Evolutionary conservation across 192 early-diverging fungal genomes (phyloP).

Genomic region (Coemansia sp.): DNA sequence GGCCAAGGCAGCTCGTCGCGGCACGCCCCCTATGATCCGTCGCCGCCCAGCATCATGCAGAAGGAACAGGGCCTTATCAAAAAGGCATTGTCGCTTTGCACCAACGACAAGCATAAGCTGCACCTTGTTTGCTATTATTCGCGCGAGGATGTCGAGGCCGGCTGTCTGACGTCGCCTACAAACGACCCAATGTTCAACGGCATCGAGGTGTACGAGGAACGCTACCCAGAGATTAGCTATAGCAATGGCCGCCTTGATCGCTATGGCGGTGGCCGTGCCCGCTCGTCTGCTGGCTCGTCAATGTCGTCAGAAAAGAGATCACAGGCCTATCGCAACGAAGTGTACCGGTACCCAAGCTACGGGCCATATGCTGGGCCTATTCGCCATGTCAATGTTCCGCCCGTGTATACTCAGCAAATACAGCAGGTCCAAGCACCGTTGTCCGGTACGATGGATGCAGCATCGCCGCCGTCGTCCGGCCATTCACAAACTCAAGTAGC

Average conservation of each 20-base stretch:
- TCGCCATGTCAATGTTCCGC: conserved; percentile 30
- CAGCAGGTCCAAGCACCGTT: neutral
- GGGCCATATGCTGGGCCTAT: conserved; percentile 42
- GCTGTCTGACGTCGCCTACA: conserved; percentile 66
- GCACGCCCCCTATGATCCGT: conserved; percentile 30
- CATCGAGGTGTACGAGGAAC: conserved; percentile 68
- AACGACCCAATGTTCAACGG: conserved; percentile 63
- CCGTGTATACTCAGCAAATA: neutral
- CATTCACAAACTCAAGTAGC: neutral
- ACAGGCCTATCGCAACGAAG: conserved; percentile 30
- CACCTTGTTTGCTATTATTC: conserved; percentile 92
- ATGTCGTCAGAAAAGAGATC: conserved; percentile 29
- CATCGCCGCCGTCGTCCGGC: neutral
- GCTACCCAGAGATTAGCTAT: conserved; percentile 74
- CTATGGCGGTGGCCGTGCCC: conserved; percentile 26
- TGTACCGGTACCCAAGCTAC: conserved; percentile 44
- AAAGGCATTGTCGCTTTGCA: conserved; percentile 83
- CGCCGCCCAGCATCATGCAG: conserved; percentile 53
- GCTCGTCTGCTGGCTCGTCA: conserved; percentile 19
- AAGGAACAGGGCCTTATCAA: conserved; percentile 83
- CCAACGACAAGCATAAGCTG: conserved; percentile 74
- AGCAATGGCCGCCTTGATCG: conserved; percentile 37
- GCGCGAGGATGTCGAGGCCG: conserved; percentile 68
- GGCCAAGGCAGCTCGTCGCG: conserved; percentile 23
- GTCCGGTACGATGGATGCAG: neutral